A percentile compares a stretch with the other conserved stretches of the same genome.
Evolutionary conservation across 2,329 filamentous ascomycete genomes (phyloP).

Genomic region (Diaporthe batatas): DNA sequence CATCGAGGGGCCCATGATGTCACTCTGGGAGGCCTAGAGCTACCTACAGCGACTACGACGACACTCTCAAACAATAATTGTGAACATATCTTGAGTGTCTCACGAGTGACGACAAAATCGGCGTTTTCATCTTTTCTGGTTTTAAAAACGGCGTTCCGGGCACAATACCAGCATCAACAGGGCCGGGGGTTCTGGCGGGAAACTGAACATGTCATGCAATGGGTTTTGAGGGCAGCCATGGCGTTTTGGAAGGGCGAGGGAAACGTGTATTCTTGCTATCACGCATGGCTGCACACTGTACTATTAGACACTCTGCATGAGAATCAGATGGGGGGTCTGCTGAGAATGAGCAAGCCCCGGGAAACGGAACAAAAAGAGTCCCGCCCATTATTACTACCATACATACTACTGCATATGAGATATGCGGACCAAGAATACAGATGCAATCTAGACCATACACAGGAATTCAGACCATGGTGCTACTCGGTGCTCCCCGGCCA

Average conservation of each 20-base stretch:
- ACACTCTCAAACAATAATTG: not conserved
- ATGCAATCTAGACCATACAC: constrained; percentile 27
- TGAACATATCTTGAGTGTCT: not conserved
- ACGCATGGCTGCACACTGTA: constrained; percentile 32
- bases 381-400: not conserved
- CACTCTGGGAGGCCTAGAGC: constrained; percentile 35
- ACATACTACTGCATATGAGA: not conserved
- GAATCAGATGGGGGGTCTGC: not conserved
- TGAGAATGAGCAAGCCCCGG: not conserved
- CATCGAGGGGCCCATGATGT: constrained; percentile 41
- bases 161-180: constrained; percentile 4
- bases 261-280: constrained; percentile 13
- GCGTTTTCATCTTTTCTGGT: constrained; percentile 2
- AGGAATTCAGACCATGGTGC: not conserved
- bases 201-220: constrained; percentile 28
- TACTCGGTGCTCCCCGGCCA: not conserved
- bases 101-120: constrained; percentile 14
- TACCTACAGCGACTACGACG: not conserved
- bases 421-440: constrained; percentile 21
- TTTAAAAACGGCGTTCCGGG: constrained; percentile 8
- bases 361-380: not conserved
- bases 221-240: constrained; percentile 28
- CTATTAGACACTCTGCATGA: constrained; percentile 23
- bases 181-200: not conserved
- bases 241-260: not conserved